Evolutionary conservation across 345 rosid genomes (phyloP).

Genomic region (Eucalyptus cloeziana): DNA sequence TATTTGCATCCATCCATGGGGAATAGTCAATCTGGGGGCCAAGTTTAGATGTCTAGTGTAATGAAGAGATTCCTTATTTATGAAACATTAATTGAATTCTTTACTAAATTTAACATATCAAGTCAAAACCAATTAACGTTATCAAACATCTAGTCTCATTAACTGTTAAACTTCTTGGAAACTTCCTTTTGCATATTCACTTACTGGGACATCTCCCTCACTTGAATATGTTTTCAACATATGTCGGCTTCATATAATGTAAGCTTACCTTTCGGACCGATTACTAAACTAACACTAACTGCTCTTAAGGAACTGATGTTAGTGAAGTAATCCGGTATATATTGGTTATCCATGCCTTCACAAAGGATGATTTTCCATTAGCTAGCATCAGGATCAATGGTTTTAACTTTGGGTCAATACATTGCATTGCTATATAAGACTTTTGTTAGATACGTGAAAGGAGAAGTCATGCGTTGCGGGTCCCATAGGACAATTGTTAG

Average conservation of each 20-base stretch:
- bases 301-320: background rate
- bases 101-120: background rate
- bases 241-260: background rate
- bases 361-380: background rate
- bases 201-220: background rate
- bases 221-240: background rate
- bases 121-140: background rate
- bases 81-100: background rate
- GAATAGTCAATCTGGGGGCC: background rate
- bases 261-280: background rate
- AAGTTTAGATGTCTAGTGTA: background rate
- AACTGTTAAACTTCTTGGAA: background rate
- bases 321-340: background rate
- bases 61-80: background rate
- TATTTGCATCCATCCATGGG: background rate
- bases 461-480: accelerated
- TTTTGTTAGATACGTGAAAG: background rate
- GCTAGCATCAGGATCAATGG: background rate
- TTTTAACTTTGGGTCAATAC: background rate
- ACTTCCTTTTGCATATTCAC: background rate
- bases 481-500: background rate
- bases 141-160: background rate
- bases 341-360: background rate
- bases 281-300: background rate
- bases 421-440: background rate